Conservation (phyloP, 495 filamentous ascomycete genomes). For the Cladorrhinum samala region DNA sequence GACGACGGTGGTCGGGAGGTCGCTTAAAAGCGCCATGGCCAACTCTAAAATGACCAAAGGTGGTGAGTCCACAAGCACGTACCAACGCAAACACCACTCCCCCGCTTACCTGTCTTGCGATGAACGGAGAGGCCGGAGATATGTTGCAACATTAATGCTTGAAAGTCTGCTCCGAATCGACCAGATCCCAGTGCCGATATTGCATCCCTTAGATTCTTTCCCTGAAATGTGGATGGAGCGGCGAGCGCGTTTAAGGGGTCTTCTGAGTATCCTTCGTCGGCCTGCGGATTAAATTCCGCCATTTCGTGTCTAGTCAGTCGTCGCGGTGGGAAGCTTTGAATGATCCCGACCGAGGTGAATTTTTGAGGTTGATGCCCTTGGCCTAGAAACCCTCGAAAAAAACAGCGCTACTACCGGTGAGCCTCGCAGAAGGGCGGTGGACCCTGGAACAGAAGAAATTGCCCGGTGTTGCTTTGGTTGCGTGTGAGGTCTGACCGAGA, state of each 20-base stretch:
- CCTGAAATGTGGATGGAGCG: conserved; percentile 18
- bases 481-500: too few relatives aligned
- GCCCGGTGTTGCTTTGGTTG: too few relatives aligned
- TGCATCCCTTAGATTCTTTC: conserved; percentile 22
- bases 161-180: conserved; percentile 27
- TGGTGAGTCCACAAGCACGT: neutral
- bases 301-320: conserved; percentile 5
- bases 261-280: conserved; percentile 56
- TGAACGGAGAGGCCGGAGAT: conserved; percentile 38
- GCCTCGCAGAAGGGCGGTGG: too few relatives aligned
- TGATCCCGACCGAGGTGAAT: too few relatives aligned
- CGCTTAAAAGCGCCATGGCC: conserved; percentile 59
- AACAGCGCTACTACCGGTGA: too few relatives aligned
- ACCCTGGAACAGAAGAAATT: too few relatives aligned
- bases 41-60: conserved; percentile 39
- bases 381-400: too few relatives aligned
- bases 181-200: conserved; percentile 15
- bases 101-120: conserved; percentile 48
- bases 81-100: neutral
- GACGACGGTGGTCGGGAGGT: conserved; percentile 68
- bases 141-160: conserved; percentile 41
- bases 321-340: neutral
- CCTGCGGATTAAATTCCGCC: conserved; percentile 30
- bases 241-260: conserved; percentile 43
- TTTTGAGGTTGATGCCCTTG: too few relatives aligned